These are phyloP conservation scores for Gossypium turneri DNA, from an alignment of 345 rosid species.

Conservation along the genomic window DNA sequence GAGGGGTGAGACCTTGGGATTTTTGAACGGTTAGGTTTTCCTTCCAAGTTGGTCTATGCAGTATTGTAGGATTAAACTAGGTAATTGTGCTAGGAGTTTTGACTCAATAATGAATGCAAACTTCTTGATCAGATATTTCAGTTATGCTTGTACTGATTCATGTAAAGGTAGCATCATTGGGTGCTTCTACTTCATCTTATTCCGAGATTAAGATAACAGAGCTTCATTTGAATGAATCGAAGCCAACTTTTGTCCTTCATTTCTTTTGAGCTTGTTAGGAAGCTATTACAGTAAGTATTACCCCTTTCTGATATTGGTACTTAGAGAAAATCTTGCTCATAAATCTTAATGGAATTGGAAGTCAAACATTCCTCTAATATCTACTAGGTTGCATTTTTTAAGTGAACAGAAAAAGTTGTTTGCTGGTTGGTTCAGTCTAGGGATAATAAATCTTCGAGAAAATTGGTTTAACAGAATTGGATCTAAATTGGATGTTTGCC, in stretches of 20 bases:
- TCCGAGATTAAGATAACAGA: too few species aligned
- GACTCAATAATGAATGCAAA: background rate
- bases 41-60: background rate
- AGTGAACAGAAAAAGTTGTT: too few species aligned
- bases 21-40: too few species aligned
- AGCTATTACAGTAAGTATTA: background rate
- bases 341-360: too few species aligned
- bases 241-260: background rate
- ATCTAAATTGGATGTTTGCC: too few species aligned
- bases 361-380: too few species aligned
- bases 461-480: too few species aligned
- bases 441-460: too few species aligned
- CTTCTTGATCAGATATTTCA: constrained; percentile 1
- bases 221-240: background rate
- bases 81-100: background rate
- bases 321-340: too few species aligned
- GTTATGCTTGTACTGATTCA: background rate
- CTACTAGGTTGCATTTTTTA: too few species aligned
- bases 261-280: background rate
- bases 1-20: background rate
- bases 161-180: background rate
- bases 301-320: too few species aligned
- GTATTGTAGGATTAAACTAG: background rate
- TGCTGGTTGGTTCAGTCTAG: too few species aligned
- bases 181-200: background rate